Evolutionary conservation across 352 stramenopile species (phyloP).

Genomic region (Phytophthora lateralis): DNA sequence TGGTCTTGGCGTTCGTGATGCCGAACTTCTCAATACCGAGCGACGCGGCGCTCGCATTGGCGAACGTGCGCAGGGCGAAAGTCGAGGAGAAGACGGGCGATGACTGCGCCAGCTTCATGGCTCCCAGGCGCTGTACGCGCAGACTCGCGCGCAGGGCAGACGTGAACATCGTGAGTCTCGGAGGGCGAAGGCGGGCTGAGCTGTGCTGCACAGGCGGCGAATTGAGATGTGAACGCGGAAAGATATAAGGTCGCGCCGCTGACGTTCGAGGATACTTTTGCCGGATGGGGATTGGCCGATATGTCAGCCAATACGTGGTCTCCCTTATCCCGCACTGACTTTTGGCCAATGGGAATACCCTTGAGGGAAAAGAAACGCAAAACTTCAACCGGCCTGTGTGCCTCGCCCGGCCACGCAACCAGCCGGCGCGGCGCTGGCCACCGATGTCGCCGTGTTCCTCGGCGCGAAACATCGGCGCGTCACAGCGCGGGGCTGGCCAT

Average conservation of each 20-base stretch:
- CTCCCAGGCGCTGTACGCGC: conserved; percentile 55
- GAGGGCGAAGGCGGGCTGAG: background rate
- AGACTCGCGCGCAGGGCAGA: conserved; percentile 61
- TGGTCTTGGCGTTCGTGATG: conserved; percentile 89
- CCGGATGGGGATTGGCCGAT: conserved; percentile 20
- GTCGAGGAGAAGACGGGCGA: conserved; percentile 34
- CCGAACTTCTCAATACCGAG: conserved; percentile 89
- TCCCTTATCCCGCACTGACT: background rate
- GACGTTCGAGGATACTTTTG: conserved; percentile 15
- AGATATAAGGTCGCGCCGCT: conserved; percentile 31
- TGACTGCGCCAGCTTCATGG: conserved; percentile 41
- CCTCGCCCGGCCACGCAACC: conserved; percentile 8
- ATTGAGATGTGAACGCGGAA: conserved; percentile 45
- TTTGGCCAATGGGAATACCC: conserved; percentile 10
- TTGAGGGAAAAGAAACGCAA: conserved; percentile 15
- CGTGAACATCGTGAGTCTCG: conserved; percentile 53
- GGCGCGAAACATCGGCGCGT: conserved; percentile 33
- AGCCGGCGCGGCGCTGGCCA: conserved; percentile 19
- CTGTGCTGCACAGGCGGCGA: conserved; percentile 29
- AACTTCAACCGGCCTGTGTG: conserved; percentile 24
- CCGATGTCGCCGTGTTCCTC: conserved; percentile 14
- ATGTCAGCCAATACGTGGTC: background rate
- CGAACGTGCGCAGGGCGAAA: conserved; percentile 44
- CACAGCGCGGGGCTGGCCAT: conserved; percentile 18
- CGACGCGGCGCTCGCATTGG: conserved; percentile 50